Evolutionary conservation across 441 rosid species (phyloP), one percentile per base, ranked within the genome.

Genomic region (Arabidopsis lyrata): DNA sequence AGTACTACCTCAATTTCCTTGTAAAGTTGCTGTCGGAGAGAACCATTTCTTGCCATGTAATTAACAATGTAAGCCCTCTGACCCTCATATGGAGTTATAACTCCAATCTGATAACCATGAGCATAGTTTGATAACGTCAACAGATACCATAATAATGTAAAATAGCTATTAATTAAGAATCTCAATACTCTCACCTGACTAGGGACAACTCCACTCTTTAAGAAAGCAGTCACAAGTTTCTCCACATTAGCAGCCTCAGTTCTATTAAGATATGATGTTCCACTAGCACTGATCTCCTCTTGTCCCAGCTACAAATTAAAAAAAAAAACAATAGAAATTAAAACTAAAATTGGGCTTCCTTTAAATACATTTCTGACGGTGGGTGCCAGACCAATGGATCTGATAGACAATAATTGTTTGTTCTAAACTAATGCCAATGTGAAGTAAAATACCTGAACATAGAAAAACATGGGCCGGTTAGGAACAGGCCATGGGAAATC

Each of bases 401-500:
- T 15, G 10, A 7, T 42, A 57, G 50, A 65, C 35, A 38, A 72
- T 53, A 24, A 20, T 36, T 24, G 27, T 29, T 3, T 22, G 47
- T 63, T 63, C 15, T 47, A 42, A 67, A 44, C 66, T 24, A 55
- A 16, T 63, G 10, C 18, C 36, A 62, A 2, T 22, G 62, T 36
- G 6, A 74, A 59, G 32, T 63, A 44, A 29, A 7, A 35, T 82
- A 96, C 97, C 99, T 96, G 99, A 58, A 96, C 99, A 81, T 93
- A 93, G 72, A 96, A 96, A 85, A 96, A 93, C 99, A 96, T 93
- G 69, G 99, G 98, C 22, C 97, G 91, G 79, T 87, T 91, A 31
- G 98, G 98, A 65, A 91, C 98, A 62, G 99, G 99, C 99, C 99
- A 96, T 22, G 98, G 97, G 75, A 96, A 96, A 84, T 93, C 97